Conservation (phyloP, 208 protist genomes). For the Leishmania gerbilli region DNA sequence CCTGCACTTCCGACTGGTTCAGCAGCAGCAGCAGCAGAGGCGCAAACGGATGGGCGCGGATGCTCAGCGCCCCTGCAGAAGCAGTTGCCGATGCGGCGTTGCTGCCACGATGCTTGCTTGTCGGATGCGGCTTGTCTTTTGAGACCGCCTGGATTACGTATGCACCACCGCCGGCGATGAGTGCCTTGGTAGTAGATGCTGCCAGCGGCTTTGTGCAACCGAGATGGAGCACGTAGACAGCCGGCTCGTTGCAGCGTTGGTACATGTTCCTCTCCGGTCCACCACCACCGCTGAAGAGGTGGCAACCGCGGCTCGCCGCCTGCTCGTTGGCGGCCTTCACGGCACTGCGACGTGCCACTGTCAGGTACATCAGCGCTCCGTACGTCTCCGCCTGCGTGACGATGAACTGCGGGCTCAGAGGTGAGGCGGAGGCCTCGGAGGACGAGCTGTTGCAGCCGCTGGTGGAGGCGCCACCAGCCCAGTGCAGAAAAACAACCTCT, state of each 20-base stretch:
- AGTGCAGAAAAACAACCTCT: conserved; percentile 27
- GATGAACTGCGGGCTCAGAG: conserved; percentile 22
- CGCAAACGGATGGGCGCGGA: conserved; percentile 43
- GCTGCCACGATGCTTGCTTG: not conserved
- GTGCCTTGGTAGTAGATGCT: conserved; percentile 13
- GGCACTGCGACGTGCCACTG: conserved; percentile 22
- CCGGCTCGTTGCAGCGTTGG: conserved; percentile 21
- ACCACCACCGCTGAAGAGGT: not conserved
- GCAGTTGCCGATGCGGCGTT: not conserved
- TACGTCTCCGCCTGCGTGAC: conserved; percentile 37
- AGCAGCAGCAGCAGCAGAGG: conserved; percentile 34
- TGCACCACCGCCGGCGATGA: conserved; percentile 24
- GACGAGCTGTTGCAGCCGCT: conserved; percentile 14
- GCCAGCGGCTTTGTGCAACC: conserved; percentile 34
- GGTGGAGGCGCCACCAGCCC: conserved; percentile 9
- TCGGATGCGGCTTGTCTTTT: conserved; percentile 1
- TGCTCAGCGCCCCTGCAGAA: conserved; percentile 10
- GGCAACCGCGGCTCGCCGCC: not conserved
- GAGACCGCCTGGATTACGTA: conserved; percentile 25
- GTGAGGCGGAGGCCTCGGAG: conserved; percentile 1
- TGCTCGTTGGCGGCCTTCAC: not conserved
- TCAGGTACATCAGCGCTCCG: conserved; percentile 38
- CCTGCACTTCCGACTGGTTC: conserved; percentile 27
- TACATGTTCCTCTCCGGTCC: conserved; percentile 25
- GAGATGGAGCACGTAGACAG: conserved; percentile 37